A percentile compares a stretch with the other conserved stretches of the same genome.
phyloP scores from a whole-genome alignment of 176 grass and related monocot species.

The Metroxylon sagu region DNA sequence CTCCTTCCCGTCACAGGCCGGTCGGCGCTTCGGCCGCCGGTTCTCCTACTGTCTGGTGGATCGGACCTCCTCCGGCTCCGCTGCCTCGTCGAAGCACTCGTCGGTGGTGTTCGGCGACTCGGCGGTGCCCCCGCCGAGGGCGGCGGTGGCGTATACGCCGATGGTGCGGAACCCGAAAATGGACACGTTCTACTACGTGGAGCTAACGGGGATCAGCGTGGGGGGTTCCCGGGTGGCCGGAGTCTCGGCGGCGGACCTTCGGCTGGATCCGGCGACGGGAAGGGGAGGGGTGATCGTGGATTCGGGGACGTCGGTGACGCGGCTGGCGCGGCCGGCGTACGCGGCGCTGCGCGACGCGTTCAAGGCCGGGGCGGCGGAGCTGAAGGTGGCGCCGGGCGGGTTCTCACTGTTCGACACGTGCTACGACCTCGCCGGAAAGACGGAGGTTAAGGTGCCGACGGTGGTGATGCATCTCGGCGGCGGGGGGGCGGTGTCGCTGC shows the following conservation, averaged over 20 bases:
- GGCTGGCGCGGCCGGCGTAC: slow-evolving; percentile 17
- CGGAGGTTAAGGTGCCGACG: slow-evolving; percentile 21
- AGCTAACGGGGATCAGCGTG: slow-evolving; percentile 51
- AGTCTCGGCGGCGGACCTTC: slow-evolving; percentile 23
- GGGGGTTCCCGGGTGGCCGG: slow-evolving; percentile 29
- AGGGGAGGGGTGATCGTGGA: slow-evolving; percentile 68
- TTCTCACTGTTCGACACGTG: slow-evolving; percentile 60
- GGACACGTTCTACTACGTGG: slow-evolving; percentile 49
- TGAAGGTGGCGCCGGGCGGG: slow-evolving; percentile 10
- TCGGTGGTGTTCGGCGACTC: slow-evolving; percentile 54
- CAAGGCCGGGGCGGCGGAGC: slow-evolving; percentile 22
- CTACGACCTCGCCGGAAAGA: slow-evolving; percentile 36
- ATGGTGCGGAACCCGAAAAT: slow-evolving; percentile 39
- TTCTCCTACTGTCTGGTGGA: slow-evolving; percentile 77
- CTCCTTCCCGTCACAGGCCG: slow-evolving; percentile 53
- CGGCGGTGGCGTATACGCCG: slow-evolving; percentile 34
- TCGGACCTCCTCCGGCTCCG: slow-evolving; percentile 15
- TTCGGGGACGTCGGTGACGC: slow-evolving; percentile 36
- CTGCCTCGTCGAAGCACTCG: slow-evolving; percentile 8
- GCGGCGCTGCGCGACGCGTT: slow-evolving; percentile 50
- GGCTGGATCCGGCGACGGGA: slow-evolving; percentile 36
- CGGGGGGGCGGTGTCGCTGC: slow-evolving; percentile 41
- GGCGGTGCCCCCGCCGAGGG: slow-evolving; percentile 11
- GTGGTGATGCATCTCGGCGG: slow-evolving; percentile 51
- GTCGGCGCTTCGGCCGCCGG: slow-evolving; percentile 25